phyloP scores from a whole-genome alignment of 1,284 basidiomycete genomes.

The Moesziomyces parantarcticus region DNA sequence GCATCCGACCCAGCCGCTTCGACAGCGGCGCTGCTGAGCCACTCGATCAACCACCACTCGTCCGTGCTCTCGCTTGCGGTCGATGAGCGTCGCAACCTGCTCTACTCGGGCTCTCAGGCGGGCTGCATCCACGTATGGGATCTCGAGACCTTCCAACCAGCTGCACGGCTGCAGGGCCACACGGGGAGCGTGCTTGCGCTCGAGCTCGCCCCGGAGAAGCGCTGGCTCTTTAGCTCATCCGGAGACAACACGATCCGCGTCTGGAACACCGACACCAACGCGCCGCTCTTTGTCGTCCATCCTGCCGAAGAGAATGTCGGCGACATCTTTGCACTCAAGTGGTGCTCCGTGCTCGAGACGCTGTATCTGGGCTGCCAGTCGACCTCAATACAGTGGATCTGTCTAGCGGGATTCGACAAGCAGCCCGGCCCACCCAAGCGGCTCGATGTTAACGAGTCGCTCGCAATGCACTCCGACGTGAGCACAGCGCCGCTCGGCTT shows the following conservation, averaged over 20 bases:
- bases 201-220: slow-evolving; percentile 76
- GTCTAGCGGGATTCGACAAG: slow-evolving; percentile 30
- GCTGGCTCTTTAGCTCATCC: slow-evolving; percentile 57
- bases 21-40: slow-evolving; percentile 26
- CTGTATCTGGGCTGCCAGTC: slow-evolving; percentile 89
- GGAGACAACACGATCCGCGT: slow-evolving; percentile 72
- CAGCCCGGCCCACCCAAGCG: neutral
- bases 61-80: slow-evolving; percentile 60
- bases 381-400: slow-evolving; percentile 71
- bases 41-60: slow-evolving; percentile 51
- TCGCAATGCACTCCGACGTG: neutral
- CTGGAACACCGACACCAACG: slow-evolving; percentile 82
- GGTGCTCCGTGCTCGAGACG: slow-evolving; percentile 78
- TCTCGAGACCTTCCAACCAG: slow-evolving; percentile 44
- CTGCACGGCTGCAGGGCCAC: slow-evolving; percentile 73
- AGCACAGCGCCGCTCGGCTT: neutral
- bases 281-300: slow-evolving; percentile 80
- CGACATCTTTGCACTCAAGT: slow-evolving; percentile 84
- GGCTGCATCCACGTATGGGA: slow-evolving; percentile 59
- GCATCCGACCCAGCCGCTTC: slow-evolving; percentile 3
- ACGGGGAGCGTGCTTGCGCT: slow-evolving; percentile 85
- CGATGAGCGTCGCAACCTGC: slow-evolving; percentile 43
- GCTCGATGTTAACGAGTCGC: neutral
- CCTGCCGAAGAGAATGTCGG: slow-evolving; percentile 88
- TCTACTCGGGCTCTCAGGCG: slow-evolving; percentile 56